A percentile compares a stretch with the other conserved stretches of the same genome.
Conservation (phyloP, 352 stramenopile species). For the Phytopythium chamaehyphon region DNA sequence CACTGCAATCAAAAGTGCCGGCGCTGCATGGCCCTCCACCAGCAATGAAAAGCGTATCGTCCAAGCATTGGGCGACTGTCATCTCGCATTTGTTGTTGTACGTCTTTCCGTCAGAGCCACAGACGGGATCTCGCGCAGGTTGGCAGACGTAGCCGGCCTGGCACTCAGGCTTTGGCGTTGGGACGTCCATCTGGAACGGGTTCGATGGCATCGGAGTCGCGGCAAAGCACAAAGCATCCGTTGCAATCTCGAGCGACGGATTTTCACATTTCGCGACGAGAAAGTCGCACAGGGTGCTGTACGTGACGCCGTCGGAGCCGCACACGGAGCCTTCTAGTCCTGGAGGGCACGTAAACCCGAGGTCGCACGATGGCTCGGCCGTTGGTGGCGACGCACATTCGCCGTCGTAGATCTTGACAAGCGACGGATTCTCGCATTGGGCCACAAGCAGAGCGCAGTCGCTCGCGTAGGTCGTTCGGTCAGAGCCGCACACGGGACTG, state of each 20-base stretch:
- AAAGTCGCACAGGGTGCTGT: slow-evolving; percentile 15
- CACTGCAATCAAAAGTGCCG: slow-evolving; percentile 1
- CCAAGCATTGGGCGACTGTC: slow-evolving; percentile 24
- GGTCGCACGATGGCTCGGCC: too few relatives aligned
- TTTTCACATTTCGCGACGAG: slow-evolving; percentile 8
- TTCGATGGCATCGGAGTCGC: too few relatives aligned
- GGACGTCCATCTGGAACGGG: too few relatives aligned
- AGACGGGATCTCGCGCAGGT: slow-evolving; percentile 20
- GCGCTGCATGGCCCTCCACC: too few relatives aligned
- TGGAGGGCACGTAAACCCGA: too few relatives aligned
- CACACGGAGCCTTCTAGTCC: slow-evolving; percentile 12
- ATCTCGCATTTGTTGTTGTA: slow-evolving; percentile 51
- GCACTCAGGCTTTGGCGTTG: background rate
- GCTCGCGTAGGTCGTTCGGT: slow-evolving; percentile 46
- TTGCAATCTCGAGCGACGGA: slow-evolving; percentile 10
- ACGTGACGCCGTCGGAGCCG: slow-evolving; percentile 16
- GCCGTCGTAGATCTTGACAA: too few relatives aligned
- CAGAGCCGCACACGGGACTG: slow-evolving; percentile 25
- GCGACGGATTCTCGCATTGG: too few relatives aligned
- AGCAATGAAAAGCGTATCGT: slow-evolving; percentile 10
- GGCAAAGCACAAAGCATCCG: slow-evolving; percentile 17
- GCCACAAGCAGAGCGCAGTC: too few relatives aligned
- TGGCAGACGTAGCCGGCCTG: slow-evolving; percentile 8
- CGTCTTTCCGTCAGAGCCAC: slow-evolving; percentile 46
- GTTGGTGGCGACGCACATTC: too few relatives aligned